Evolutionary conservation across 2,329 filamentous ascomycete genomes (phyloP), one percentile per base, ranked within the genome.

Genomic region (Sporothrix protearum): DNA sequence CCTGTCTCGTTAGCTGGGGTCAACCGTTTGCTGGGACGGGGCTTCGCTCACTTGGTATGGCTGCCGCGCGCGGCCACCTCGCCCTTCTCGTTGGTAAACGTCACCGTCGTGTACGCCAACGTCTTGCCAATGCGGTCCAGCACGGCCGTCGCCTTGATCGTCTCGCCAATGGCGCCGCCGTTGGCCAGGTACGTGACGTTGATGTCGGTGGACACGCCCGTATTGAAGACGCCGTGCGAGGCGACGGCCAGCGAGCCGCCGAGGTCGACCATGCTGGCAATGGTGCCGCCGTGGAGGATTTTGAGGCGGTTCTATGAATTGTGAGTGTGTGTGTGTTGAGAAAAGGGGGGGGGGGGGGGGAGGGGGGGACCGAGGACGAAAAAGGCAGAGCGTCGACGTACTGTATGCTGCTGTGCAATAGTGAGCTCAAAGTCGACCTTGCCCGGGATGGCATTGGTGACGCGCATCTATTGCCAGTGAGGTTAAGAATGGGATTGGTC

Each of bases 221-320:
- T 91, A 22, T 85, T 83, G 75, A 87, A 90, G 0, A 88, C 80
- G 0, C 88, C 88, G 74, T 85, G 88, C 0, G 89, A 90, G 0
- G 88, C 88, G 2, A 91, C 88, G 10, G 88, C 89, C 2, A 91
- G 82, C 0, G 88, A 91, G 16, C 88, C 88, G 12, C 88, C 88
- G 0, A 91, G 81, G 73, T 91, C 89, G 36, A 91, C 89, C 81
- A 94, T 89, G 78, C 89, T 92, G 3, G 92, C 92, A 36, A 95
- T 89, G 0, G 92, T 92, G 3, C 92, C 92, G 22, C 92, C 92
- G 76, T 95, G 92, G 36, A 94, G 85, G 47, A 91, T 94, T 69
- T 89, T 86, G 0, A 95, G 83, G 0, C 92, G 89, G 77, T 95
- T 95, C 91, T 94, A 42, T n/a, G n/a, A n/a, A n/a, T n/a, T n/a